Conservation (phyloP, 495 filamentous ascomycete species). For the Daldinia bambusicola region DNA sequence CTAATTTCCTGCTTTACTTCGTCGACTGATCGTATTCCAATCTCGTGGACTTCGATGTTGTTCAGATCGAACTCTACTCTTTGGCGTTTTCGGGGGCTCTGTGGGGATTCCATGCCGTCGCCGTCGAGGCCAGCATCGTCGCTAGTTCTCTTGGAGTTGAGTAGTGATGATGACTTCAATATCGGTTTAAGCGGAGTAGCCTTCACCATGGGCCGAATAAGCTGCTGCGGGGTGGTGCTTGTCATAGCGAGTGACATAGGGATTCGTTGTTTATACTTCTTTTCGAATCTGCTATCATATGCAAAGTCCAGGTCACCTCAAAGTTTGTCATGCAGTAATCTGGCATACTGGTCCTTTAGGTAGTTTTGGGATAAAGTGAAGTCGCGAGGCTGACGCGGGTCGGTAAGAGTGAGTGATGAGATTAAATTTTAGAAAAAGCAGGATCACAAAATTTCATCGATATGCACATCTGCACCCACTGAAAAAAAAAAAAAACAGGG, state of each 20-base stretch:
- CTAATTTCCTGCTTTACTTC: slow-evolving; percentile 78
- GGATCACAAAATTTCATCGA: slow-evolving; percentile 26
- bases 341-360: slow-evolving; percentile 37
- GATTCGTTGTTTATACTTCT: neutral
- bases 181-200: slow-evolving; percentile 58
- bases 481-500: slow-evolving; percentile 31
- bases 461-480: slow-evolving; percentile 12
- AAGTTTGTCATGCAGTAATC: slow-evolving; percentile 24
- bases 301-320: slow-evolving; percentile 8
- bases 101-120: slow-evolving; percentile 50
- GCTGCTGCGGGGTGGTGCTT: slow-evolving; percentile 41
- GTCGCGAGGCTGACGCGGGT: slow-evolving; percentile 9
- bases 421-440: slow-evolving; percentile 12
- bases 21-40: slow-evolving; percentile 56
- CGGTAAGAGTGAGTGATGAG: slow-evolving; percentile 16
- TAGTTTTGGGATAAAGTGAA: neutral
- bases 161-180: slow-evolving; percentile 53
- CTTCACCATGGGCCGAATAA: slow-evolving; percentile 35
- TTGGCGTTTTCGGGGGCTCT: slow-evolving; percentile 58
- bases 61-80: slow-evolving; percentile 79
- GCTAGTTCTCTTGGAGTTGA: slow-evolving; percentile 51
- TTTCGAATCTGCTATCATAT: slow-evolving; percentile 11
- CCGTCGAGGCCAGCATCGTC: slow-evolving; percentile 55
- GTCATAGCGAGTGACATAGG: slow-evolving; percentile 48
- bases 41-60: slow-evolving; percentile 70